Base-by-base conservation (phyloP, 2,329 filamentous ascomycete species). In the Aschersonia sp. region DNA sequence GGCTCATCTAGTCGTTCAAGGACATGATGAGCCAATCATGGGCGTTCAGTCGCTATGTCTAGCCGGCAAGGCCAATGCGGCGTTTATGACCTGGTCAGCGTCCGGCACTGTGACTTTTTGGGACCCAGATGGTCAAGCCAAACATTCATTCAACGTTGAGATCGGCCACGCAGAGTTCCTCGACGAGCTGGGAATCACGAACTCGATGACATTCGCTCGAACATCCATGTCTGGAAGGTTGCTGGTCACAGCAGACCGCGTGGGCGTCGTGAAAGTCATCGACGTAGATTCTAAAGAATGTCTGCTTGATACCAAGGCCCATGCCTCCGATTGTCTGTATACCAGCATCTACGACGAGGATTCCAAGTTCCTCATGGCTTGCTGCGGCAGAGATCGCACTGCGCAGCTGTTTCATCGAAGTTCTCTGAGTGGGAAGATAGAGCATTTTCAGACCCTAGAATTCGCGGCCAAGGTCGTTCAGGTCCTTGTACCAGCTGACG, bases 391-490 rank as follows among this genome's bases (percentile, higher is more conserved):
- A 54, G 92, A 98, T 64, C 82, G 92, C 46, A 95, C 85, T n/a
- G 78, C 90, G 1, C 92, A 98, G 61, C 68, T 98, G n/a, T 97
- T 96, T 60, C 73, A 78, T 51, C 70, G 72, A 30, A 71, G 72
- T 30, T 66, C 67, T 30, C 66, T 67, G 1, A 69, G 65, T 10
- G 74, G 78, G 2, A 66, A 65, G 3, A 83, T 94, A 63, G 77
- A 85, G 49, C 76, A 96, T 49, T 77, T 95, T 46, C 92, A 98
- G 62, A 98, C 92, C 0, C 76, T 97, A 48, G 90, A 98, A 55
- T 94, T 97, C 63, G 81, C 88, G 32, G 87, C 88, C 29, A 85
- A 86, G 53, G 89, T 98, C 14, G 83, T 76, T 47, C 81, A 82
- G 58, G 73, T 72, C 31, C 67, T 96, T 31, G 72, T 89, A 7